Base-by-base conservation (phyloP, 176 grass and related monocot species). In the Triticum monococcum region DNA sequence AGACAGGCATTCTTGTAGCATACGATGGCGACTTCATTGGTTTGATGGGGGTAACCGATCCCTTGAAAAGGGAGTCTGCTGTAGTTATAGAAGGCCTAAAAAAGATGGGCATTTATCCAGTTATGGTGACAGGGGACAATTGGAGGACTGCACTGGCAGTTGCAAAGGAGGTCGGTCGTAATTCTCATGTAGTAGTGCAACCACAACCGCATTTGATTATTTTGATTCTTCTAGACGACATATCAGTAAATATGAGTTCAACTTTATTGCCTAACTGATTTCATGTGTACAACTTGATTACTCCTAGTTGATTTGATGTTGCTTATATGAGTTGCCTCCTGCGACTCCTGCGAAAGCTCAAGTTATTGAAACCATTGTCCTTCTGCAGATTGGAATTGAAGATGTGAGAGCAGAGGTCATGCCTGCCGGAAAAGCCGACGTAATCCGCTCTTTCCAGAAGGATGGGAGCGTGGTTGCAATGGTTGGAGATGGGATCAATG, bases 41-140 rank as follows among this genome's bases (percentile, higher is more conserved):
- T 2, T 81, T 94, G 35, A 83, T 99, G 75, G 94, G 97, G 56
- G 79, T 96, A 79, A 92, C 94, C 0, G 97, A 99, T 92, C 94
- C 97, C 60, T 88, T 99, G 89, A 99, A 99, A 90, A 94, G 97
- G 75, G 97, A 96, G 88, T 94, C 97, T 30, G 90, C 89, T 60
- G 89, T 99, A 70, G 92, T 99, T 59, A 48, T 96, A 48, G 77
- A 94, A 92, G 97, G 94, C 26, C 80, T 99, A 56, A 96, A 94
- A 82, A 99, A 81, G 81, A 94, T 96, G 94, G 94, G 94, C 14
- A 64, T 99, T 61, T 71, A 84, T 89, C 87, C 97, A 63, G 94
- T 99, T 70, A 99, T 99, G 94, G 90, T 99, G 35, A 99, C 97
- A 7, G 97, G 97, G 48, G 97, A 96, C 78, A 99, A 99, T 62